Evolutionary conservation across 345 rosid species (phyloP).

Genomic region (Anacardium occidentale): DNA sequence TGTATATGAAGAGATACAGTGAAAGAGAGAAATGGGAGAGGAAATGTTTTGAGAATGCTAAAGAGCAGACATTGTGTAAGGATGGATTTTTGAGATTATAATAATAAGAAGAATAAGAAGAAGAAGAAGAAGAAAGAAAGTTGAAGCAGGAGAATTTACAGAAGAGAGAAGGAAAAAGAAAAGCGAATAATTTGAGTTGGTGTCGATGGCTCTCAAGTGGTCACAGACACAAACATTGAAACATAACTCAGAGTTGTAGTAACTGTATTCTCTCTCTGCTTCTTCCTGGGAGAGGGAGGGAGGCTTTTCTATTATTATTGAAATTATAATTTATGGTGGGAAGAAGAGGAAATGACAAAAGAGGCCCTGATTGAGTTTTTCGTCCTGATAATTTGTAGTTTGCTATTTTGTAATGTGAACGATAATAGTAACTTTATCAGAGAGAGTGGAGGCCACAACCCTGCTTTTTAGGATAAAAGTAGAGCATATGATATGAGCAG

Average conservation of each 20-base stretch:
- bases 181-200: conserved; percentile 36
- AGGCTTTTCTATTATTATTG: too few species aligned
- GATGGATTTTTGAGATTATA: neutral
- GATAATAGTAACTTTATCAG: conserved; percentile 21
- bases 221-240: conserved; percentile 8
- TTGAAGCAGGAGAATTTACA: neutral
- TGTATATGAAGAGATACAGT: neutral
- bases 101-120: conserved; percentile 5
- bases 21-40: conserved; percentile 13
- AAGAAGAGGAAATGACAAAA: neutral
- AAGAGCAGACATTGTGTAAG: conserved; percentile 37
- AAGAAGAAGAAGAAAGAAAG: neutral
- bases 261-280: conserved; percentile 1
- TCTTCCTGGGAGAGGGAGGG: neutral
- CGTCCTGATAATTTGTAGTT: too few species aligned
- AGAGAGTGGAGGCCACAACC: neutral
- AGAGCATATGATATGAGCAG: neutral
- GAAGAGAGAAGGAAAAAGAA: neutral
- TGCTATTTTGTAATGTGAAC: neutral
- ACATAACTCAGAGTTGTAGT: neutral
- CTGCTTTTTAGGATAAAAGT: conserved; percentile 19
- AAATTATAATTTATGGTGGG: neutral
- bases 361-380: neutral
- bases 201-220: conserved; percentile 40
- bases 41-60: conserved; percentile 19